Base-by-base conservation (phyloP, 139 green algal genomes). In the Chlorella sp. region DNA sequence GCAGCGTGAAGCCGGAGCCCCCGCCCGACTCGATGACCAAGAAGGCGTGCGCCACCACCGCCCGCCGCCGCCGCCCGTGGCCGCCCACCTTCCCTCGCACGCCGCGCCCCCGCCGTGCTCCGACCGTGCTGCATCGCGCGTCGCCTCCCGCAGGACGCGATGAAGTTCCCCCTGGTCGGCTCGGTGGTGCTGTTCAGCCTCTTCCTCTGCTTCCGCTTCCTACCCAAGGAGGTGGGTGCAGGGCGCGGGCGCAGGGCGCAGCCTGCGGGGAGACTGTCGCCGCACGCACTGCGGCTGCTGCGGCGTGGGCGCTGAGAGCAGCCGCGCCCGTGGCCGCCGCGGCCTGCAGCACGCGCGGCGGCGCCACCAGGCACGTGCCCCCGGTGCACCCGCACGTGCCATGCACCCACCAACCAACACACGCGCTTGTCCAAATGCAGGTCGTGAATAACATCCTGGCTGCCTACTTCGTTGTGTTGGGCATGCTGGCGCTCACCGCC, bases 141-240 rank as follows among this genome's bases (percentile, higher is more conserved):
- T 33, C 1, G 8, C 5, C 21, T 7, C 38, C 0, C 8, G 48
- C 81, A 94, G 82, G 96, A 99, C 71, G 96, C 96, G 11, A 93
- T 97, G 85, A 89, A 89, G 31, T 99, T 99, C 67, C 96, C 96
- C 9, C 55, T 99, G 35, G 88, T 99, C 1, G 96, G 96, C 25
- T 95, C 86, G 67, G 88, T 88, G 42, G 90, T 98, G n/a, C 91
- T 99, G 2, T 88, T 99, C 59, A 83, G 84, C 2, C 87, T 99
- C 21, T 99, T 99, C 81, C 62, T 98, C 35, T 73, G 89, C 23
- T 98, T 99, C 89, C 98, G 97, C 83, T 94, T 96, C 70, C 80
- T 99, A 46, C 94, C 94, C 17, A 97, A 97, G 74, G 84, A 97
- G 36, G 65, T 93, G 0, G 81, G n/a, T n/a, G n/a, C n/a, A n/a